Conservation (phyloP, 495 filamentous ascomycete species). For the Jackrogersella multiformis region DNA sequence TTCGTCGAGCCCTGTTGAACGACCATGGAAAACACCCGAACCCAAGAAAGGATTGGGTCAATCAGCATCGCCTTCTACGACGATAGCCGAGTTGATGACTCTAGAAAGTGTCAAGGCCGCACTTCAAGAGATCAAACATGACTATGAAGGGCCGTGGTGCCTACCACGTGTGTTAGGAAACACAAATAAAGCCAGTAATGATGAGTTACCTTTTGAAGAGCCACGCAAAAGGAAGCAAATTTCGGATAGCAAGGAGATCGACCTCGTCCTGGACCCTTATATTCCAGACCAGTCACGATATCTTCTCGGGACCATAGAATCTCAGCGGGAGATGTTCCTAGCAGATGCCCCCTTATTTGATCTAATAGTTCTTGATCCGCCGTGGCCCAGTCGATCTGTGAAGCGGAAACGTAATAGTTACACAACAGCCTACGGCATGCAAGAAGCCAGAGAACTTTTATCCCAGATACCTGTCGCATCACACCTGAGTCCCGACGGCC, state of each 20-base stretch:
- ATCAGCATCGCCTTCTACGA: conserved; percentile 42
- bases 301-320: conserved; percentile 55
- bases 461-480: conserved; percentile 62
- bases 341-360: conserved; percentile 66
- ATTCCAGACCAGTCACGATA: conserved; percentile 48
- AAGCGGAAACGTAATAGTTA: conserved; percentile 72
- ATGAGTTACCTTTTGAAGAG: conserved; percentile 3
- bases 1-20: conserved; percentile 47
- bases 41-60: conserved; percentile 44
- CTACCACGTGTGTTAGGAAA: conserved; percentile 47
- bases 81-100: conserved; percentile 58
- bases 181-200: not conserved
- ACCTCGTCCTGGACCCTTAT: conserved; percentile 5
- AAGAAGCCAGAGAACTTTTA: conserved; percentile 56
- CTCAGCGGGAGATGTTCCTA: conserved; percentile 45
- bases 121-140: conserved; percentile 46
- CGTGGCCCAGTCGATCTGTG: conserved; percentile 93
- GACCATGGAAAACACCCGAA: conserved; percentile 58
- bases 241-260: conserved; percentile 3
- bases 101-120: conserved; percentile 52
- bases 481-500: conserved; percentile 62
- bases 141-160: conserved; percentile 57
- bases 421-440: conserved; percentile 56
- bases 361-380: conserved; percentile 87
- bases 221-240: conserved; percentile 37